Conservation (phyloP, 208 protist genomes). For the Crithidia brevicula region DNA sequence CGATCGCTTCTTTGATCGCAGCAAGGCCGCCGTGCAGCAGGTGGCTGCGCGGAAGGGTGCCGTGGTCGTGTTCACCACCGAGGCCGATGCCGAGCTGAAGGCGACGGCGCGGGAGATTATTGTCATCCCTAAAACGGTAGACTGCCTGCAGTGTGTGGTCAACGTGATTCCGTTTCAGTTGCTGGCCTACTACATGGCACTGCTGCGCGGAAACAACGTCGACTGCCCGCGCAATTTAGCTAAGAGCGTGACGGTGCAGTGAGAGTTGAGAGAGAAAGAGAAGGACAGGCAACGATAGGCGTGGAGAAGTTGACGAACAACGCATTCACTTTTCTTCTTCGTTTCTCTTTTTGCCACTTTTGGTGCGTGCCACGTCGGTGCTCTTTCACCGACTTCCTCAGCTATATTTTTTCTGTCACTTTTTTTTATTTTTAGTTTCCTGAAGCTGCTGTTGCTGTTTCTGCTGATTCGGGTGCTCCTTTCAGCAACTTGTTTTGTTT, state of each 20-base stretch:
- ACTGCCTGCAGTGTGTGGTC: constrained; percentile 92
- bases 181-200: constrained; percentile 95
- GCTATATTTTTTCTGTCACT: too few relatives aligned
- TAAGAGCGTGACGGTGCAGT: constrained; percentile 97
- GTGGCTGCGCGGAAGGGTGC: constrained; percentile 85
- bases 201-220: constrained; percentile 91
- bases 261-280: not conserved
- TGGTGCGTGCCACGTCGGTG: too few relatives aligned
- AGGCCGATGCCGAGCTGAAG: constrained; percentile 60
- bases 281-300: not conserved
- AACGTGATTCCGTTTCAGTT: constrained; percentile 97
- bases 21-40: constrained; percentile 91
- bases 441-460: too few relatives aligned
- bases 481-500: too few relatives aligned
- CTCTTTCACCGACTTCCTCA: too few relatives aligned
- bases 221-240: constrained; percentile 97
- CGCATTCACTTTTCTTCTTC: not conserved
- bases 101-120: constrained; percentile 39
- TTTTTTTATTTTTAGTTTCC: not conserved
- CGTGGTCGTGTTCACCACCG: constrained; percentile 74
- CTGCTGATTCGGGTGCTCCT: too few relatives aligned
- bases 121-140: constrained; percentile 80
- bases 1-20: constrained; percentile 74
- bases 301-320: too few relatives aligned
- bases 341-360: not conserved